These are phyloP conservation scores for Colletotrichum coccodes DNA, from an alignment of 2,329 filamentous ascomycete species.

Conservation along the genomic window DNA sequence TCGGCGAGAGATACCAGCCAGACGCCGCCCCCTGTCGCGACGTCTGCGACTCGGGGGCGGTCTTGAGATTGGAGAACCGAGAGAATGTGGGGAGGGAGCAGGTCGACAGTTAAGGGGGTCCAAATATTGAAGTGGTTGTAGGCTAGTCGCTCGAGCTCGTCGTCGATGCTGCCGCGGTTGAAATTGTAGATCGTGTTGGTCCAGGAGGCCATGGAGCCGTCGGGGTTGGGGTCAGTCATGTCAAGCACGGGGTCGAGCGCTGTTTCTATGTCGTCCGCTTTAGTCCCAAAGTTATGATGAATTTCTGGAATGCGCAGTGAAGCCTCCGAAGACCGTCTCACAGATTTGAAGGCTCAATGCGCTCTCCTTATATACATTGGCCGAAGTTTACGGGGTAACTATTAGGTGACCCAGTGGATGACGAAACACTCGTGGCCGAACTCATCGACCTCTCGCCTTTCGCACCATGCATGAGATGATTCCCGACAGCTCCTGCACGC, in stretches of 20 bases:
- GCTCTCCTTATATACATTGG: background rate
- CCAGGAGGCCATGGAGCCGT: background rate
- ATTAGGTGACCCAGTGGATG: too few relatives aligned
- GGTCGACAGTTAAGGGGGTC: slow-evolving; percentile 16
- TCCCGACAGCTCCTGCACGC: background rate
- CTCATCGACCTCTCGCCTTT: background rate
- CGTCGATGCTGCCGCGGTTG: slow-evolving; percentile 21
- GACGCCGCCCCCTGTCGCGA: slow-evolving; percentile 36
- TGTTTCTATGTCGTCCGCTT: background rate
- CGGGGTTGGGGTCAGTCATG: background rate
- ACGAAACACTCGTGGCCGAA: background rate
- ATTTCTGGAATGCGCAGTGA: background rate
- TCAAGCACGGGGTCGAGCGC: background rate
- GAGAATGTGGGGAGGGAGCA: slow-evolving; percentile 23
- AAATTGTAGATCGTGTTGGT: slow-evolving; percentile 22
- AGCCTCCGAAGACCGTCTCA: background rate
- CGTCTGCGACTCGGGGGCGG: slow-evolving; percentile 33
- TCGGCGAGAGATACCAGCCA: slow-evolving; percentile 35
- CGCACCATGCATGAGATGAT: background rate
- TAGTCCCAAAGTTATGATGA: background rate
- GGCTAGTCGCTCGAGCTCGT: slow-evolving; percentile 23
- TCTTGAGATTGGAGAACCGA: background rate
- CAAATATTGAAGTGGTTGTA: slow-evolving; percentile 30
- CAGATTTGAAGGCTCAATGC: background rate
- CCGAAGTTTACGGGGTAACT: too few relatives aligned